Evolutionary conservation across 2,329 filamentous ascomycete genomes (phyloP).

Genomic region (Verticillium zaregamsianum): DNA sequence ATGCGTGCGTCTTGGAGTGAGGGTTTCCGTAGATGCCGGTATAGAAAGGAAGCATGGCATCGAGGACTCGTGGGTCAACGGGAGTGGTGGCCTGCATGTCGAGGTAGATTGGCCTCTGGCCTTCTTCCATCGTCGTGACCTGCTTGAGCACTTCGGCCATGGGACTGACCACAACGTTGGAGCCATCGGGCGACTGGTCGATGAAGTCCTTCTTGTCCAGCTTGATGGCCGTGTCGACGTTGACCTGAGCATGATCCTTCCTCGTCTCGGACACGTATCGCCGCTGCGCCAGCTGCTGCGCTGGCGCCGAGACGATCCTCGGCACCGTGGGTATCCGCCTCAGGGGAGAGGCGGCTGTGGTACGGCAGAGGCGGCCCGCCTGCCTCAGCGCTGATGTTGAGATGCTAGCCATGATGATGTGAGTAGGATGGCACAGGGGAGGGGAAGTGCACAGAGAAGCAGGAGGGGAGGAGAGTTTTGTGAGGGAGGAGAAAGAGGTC

Average conservation of each 20-base stretch:
- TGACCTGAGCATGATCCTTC: constrained; percentile 74
- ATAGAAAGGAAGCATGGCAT: constrained; percentile 94
- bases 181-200: constrained; percentile 40
- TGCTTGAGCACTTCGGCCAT: constrained; percentile 84
- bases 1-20: constrained; percentile 94
- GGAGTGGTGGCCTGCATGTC: constrained; percentile 98
- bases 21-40: constrained; percentile 95
- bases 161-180: constrained; percentile 73
- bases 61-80: constrained; percentile 87
- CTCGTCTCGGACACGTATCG: constrained; percentile 86
- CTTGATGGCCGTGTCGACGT: constrained; percentile 77
- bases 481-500: constrained; percentile 8
- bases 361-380: constrained; percentile 57
- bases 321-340: constrained; percentile 27
- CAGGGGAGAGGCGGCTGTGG: constrained; percentile 30
- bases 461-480: constrained; percentile 15
- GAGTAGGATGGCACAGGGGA: constrained; percentile 13
- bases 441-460: constrained; percentile 13
- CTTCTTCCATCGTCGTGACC: constrained; percentile 88
- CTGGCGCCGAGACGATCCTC: constrained; percentile 24
- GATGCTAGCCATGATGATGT: constrained; percentile 54
- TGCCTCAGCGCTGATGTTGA: constrained; percentile 70
- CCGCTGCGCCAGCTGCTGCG: constrained; percentile 24
- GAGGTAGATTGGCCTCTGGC: constrained; percentile 90
- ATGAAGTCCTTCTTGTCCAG: constrained; percentile 82